Base-by-base conservation (phyloP, 2,329 filamentous ascomycete species). In the Nemania diffusa region DNA sequence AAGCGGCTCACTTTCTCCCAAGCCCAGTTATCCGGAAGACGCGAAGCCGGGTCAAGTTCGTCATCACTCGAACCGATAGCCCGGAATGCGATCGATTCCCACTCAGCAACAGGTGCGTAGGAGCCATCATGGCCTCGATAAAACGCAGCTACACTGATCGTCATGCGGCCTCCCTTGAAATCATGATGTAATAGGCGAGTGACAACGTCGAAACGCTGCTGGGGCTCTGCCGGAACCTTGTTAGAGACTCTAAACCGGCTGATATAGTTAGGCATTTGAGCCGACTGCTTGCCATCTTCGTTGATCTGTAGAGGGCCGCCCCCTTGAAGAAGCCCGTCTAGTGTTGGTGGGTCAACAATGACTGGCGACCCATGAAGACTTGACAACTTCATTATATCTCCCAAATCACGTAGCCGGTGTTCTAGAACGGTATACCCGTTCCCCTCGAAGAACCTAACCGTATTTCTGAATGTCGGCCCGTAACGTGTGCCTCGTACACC, bases 221-320 rank as follows among this genome's bases (percentile, higher is more conserved):
- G 62, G 4, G 64, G 32, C 5, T 53, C 64, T 7, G 66, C 37
- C 2, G 73, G 70, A 13, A 78, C 77, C 2, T 64, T 68, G 59
- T 78, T 78, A 5, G 75, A 78, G 48, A 78, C 71, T 34, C 74
- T 73, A 11, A 78, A 64, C 9, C 74, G 72, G 20, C 70, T 72
- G 40, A 78, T 65, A 59, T 77, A 75, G 51, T 74, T 78, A 15
- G 76, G 75, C 74, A 78, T 75, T 57, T 72, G 64, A 17, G 74
- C 74, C 4, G 71, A 71, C 48, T 64, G 64, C 50, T 68, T 65
- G 37, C 72, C 72, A 29, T 75, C 68, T 24, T 75, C 69, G 8
- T 65, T 66, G 17, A 69, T 51, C 34, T 71, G 71, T 4, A 77
- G 67, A 26, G 72, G 71, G 15, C 69, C 71, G 3, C 65, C 51